Conservation (phyloP, 1,284 basidiomycete species). For the Ceratobasidium sp. region DNA sequence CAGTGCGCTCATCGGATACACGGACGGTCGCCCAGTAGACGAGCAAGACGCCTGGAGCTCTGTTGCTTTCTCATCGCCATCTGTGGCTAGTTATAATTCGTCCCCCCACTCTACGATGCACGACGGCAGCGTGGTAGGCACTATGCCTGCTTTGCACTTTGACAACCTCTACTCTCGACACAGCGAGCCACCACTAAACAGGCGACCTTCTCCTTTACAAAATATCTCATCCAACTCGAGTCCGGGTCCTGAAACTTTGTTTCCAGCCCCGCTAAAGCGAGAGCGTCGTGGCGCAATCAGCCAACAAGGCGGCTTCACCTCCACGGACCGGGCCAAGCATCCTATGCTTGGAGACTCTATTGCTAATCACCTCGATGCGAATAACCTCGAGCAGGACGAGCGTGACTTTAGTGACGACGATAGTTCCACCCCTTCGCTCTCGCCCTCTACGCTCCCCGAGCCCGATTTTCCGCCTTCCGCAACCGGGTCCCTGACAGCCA, state of each 20-base stretch:
- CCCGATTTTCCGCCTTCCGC: constrained; percentile 13
- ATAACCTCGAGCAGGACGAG: not conserved
- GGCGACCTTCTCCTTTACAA: not conserved
- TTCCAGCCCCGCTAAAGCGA: not conserved
- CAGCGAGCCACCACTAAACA: not conserved
- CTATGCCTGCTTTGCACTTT: not conserved
- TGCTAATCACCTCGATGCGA: constrained; percentile 3
- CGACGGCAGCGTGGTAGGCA: not conserved
- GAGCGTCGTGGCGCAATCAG: constrained; percentile 23
- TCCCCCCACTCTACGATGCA: not conserved
- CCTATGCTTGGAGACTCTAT: not conserved
- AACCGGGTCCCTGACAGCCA: not conserved
- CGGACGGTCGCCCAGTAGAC: too few relatives aligned
- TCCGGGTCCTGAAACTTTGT: not conserved
- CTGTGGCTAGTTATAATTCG: constrained; percentile 10
- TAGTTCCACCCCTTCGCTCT: not conserved
- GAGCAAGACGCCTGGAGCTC: constrained; percentile 25
- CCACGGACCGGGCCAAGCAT: not conserved
- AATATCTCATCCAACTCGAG: not conserved
- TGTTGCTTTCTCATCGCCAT: constrained; percentile 18
- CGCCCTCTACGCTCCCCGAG: not conserved
- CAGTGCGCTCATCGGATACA: too few relatives aligned
- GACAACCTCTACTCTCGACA: not conserved
- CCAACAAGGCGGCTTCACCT: not conserved
- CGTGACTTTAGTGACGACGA: not conserved